Conservation (phyloP, 176 grass and related monocot species). For the Carex myosuroides region DNA sequence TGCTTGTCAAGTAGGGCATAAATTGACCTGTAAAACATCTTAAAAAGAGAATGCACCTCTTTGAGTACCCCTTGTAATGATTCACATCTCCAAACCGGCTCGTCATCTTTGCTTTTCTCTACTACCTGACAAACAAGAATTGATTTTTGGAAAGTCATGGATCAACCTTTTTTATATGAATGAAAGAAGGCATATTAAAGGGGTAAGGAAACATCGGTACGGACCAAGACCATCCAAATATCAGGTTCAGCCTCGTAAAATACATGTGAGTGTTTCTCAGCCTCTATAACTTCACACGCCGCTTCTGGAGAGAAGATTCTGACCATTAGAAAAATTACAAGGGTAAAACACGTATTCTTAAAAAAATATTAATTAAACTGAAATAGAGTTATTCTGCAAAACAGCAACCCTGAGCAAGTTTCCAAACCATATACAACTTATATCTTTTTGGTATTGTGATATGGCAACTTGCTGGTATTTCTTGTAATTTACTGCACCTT, state of each 20-base stretch:
- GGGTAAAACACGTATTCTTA: not conserved
- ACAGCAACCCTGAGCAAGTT: not conserved
- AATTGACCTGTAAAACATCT: constrained; percentile 74
- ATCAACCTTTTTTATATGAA: constrained; percentile 20
- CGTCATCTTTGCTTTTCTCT: constrained; percentile 70
- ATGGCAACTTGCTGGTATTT: not conserved
- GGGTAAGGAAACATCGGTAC: constrained; percentile 1
- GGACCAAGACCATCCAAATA: constrained; percentile 98
- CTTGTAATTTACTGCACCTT: not conserved
- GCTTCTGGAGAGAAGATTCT: constrained; percentile 95
- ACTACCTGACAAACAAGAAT: constrained; percentile 49
- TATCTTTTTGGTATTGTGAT: not conserved
- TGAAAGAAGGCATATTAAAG: not conserved
- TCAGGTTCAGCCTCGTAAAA: constrained; percentile 88
- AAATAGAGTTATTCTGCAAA: not conserved
- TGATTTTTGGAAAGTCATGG: constrained; percentile 3
- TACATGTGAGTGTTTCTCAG: constrained; percentile 76
- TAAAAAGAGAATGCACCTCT: constrained; percentile 83
- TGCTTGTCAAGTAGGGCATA: constrained; percentile 76
- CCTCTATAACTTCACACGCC: constrained; percentile 91
- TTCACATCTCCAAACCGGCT: constrained; percentile 56
- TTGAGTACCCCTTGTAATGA: constrained; percentile 67
- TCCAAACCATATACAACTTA: not conserved
- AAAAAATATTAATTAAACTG: not conserved
- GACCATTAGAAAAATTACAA: constrained; percentile 23